Evolutionary conservation across 306 rosid genomes (phyloP).

Genomic region (Glycine soja): DNA sequence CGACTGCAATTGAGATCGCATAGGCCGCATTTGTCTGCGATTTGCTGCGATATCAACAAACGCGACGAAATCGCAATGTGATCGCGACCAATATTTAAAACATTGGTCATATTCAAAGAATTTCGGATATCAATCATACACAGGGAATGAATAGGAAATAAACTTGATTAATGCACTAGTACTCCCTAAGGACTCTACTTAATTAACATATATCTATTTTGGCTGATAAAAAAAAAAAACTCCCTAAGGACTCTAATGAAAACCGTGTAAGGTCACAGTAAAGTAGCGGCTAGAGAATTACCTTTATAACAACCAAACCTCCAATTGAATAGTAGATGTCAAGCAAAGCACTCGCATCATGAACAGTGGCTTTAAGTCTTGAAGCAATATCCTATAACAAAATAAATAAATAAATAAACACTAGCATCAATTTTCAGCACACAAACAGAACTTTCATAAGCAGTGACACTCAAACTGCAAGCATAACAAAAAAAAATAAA

Average conservation of each 20-base stretch:
- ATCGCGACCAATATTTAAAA: not conserved
- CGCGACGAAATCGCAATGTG: too few relatives aligned
- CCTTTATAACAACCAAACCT: constrained; percentile 84
- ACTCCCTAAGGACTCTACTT: not conserved
- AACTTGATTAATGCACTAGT: not conserved
- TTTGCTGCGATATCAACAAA: too few relatives aligned
- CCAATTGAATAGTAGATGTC: constrained; percentile 79
- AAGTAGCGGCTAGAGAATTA: constrained; percentile 35
- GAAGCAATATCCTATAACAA: constrained; percentile 66
- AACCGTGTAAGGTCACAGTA: not conserved
- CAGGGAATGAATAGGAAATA: constrained; percentile 32
- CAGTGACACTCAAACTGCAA: constrained; percentile 39
- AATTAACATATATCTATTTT: too few relatives aligned
- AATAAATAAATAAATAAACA: constrained; percentile 7
- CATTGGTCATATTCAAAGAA: constrained; percentile 1
- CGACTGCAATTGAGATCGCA: too few relatives aligned
- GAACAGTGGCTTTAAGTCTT: constrained; percentile 62
- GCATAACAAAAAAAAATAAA: not conserved
- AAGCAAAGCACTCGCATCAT: constrained; percentile 70
- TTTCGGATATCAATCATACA: not conserved
- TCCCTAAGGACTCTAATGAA: constrained; percentile 8
- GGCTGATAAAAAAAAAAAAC: too few relatives aligned
- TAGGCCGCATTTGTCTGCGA: too few relatives aligned
- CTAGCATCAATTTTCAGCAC: constrained; percentile 35
- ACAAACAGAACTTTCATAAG: constrained; percentile 23